Evolutionary conservation across 768 basidiomycete species (phyloP), one percentile per base, ranked within the genome.

Genomic region (Boletellus emodensis): DNA sequence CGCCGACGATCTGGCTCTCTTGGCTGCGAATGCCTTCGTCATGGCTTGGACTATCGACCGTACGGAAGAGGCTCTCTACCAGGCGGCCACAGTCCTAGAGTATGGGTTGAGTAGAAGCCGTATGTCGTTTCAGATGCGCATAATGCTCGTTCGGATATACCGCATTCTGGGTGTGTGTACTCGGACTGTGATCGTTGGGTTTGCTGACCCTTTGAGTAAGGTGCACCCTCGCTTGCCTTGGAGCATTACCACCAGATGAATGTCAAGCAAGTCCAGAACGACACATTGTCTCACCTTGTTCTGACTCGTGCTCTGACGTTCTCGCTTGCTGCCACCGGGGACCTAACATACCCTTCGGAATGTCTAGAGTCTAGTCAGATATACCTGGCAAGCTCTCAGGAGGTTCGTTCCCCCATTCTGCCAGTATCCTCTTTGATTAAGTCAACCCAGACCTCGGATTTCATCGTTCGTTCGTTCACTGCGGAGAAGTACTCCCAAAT

Each of bases 401-500:
- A 94, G 73, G 90, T 84, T 61, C 40, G 70, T 55, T 28, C n/a
- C 28, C 18, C 32, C 34, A 35, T 40, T 36, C 38, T 14, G 12
- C 20, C 44, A 11, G 50, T 46, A 5, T 32, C 14, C 18, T 48
- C 20, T 33, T 35, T 18, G 46, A 34, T 42, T 64, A 41, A 59
- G 15, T 38, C 13, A 33, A 41, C 26, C 17, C 60, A 83, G 90
- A 90, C 87, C 2, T 79, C 85, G 12, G 92, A 93, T 53, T 90
- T 84, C 60, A 74, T 93, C 40, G 80, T 86, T 52, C 81, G 85
- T 40, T 89, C 89, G 9, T 91, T 93, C 64, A 79, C 75, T 11
- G 67, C 72, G 11, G 90, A 94, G 68, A 92, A 88, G 66, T 92
- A 92, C 64, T 86, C 88, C 24, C 89, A 94, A 84, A 87, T 94